These are phyloP conservation scores for Aspergillus carlsbadensis DNA, from an alignment of 495 filamentous ascomycete genomes.

Conservation along the genomic window DNA sequence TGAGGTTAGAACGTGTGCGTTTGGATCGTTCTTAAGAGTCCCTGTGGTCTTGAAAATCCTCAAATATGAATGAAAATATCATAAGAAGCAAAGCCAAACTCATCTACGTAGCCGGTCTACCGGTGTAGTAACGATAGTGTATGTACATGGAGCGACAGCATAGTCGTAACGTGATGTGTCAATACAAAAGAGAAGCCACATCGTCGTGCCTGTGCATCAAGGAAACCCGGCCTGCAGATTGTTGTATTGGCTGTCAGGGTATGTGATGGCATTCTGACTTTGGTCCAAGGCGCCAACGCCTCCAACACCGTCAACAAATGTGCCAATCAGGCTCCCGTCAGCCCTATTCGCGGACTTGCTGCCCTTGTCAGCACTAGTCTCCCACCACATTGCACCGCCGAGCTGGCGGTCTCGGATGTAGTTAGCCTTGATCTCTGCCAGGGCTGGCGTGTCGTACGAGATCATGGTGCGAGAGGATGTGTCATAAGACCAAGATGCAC, in stretches of 20 bases:
- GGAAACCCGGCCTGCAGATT: slow-evolving; percentile 60
- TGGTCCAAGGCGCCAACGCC: slow-evolving; percentile 52
- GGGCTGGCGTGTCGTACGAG: slow-evolving; percentile 68
- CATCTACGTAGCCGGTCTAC: slow-evolving; percentile 6
- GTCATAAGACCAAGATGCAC: slow-evolving; percentile 76
- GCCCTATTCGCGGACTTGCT: slow-evolving; percentile 40
- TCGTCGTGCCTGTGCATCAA: neutral
- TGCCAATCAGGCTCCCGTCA: slow-evolving; percentile 61
- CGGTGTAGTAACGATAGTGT: slow-evolving; percentile 4
- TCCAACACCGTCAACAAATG: slow-evolving; percentile 52
- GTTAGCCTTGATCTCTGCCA: slow-evolving; percentile 59
- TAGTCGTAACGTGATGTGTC: slow-evolving; percentile 1
- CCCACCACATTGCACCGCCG: slow-evolving; percentile 95
- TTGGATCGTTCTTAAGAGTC: slow-evolving; percentile 17
- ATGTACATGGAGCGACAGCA: slow-evolving; percentile 3
- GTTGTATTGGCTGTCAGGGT: slow-evolving; percentile 77
- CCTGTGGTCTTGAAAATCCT: slow-evolving; percentile 10
- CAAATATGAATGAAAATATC: slow-evolving; percentile 20
- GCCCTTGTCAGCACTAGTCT: slow-evolving; percentile 74
- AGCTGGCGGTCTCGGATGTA: slow-evolving; percentile 65
- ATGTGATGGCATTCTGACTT: slow-evolving; percentile 65
- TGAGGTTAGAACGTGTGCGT: slow-evolving; percentile 20
- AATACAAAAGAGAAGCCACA: neutral
- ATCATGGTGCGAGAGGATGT: slow-evolving; percentile 59
- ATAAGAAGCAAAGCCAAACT: slow-evolving; percentile 5